These are phyloP conservation scores for Rhizoclosmatium sp. DNA, from an alignment of 192 early-diverging fungal species.

Conservation along the genomic window DNA sequence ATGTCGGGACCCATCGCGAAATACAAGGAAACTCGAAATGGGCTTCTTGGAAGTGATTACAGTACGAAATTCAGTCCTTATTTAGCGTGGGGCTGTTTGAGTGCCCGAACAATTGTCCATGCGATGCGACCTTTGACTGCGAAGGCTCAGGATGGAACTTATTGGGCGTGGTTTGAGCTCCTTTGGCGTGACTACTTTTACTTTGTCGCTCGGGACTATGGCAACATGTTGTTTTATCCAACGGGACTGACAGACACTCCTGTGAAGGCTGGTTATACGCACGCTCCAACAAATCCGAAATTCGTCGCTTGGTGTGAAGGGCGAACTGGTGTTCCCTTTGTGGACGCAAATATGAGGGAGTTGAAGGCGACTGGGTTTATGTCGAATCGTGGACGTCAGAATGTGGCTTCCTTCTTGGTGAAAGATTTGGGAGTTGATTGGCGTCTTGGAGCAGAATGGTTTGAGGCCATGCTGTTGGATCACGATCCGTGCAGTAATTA, in stretches of 20 bases:
- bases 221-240: constrained; percentile 32
- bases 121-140: constrained; percentile 14
- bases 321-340: constrained; percentile 49
- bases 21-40: constrained; percentile 54
- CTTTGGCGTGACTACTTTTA: constrained; percentile 55
- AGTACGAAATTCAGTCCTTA: constrained; percentile 48
- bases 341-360: constrained; percentile 54
- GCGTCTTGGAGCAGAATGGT: constrained; percentile 50
- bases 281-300: not conserved
- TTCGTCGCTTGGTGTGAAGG: constrained; percentile 38
- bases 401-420: constrained; percentile 51
- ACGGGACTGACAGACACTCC: not conserved
- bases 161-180: constrained; percentile 53
- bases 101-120: not conserved
- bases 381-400: constrained; percentile 48
- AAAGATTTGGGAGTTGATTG: constrained; percentile 47
- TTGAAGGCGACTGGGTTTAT: constrained; percentile 46
- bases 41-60: constrained; percentile 50
- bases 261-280: not conserved
- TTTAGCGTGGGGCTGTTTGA: constrained; percentile 17
- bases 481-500: constrained; percentile 56
- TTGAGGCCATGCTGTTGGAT: constrained; percentile 46
- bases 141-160: constrained; percentile 31
- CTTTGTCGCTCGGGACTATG: constrained; percentile 36
- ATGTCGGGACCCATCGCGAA: constrained; percentile 29